These are phyloP conservation scores for Russula emetica DNA, from an alignment of 768 basidiomycete genomes.

Conservation along the genomic window DNA sequence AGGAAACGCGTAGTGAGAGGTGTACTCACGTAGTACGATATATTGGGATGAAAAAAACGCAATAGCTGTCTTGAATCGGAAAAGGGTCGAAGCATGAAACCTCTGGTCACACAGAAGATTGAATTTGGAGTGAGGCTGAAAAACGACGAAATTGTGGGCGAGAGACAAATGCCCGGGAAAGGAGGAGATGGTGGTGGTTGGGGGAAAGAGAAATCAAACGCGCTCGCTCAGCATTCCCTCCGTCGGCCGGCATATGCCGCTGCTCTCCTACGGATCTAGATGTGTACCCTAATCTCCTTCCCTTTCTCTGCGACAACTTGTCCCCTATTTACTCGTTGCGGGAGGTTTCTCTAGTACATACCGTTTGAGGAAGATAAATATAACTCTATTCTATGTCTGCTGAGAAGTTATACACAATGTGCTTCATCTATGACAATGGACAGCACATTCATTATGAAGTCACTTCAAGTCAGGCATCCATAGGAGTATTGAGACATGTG, in stretches of 20 bases:
- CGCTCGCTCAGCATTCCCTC: background rate
- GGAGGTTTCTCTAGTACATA: no score
- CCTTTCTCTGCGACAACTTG: no score
- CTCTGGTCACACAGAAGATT: slow-evolving; percentile 61
- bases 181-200: slow-evolving; percentile 7
- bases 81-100: slow-evolving; percentile 94
- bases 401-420: no score
- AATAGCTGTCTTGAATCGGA: slow-evolving; percentile 66
- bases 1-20: slow-evolving; percentile 37
- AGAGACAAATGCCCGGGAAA: slow-evolving; percentile 19
- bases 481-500: no score
- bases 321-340: no score
- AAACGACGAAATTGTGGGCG: slow-evolving; percentile 64
- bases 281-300: no score
- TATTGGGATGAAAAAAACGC: slow-evolving; percentile 33
- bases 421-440: no score
- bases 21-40: slow-evolving; percentile 40
- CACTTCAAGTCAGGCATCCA: no score
- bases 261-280: slow-evolving; percentile 9
- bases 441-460: no score
- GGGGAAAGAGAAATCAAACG: background rate
- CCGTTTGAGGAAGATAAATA: no score
- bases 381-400: no score
- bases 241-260: slow-evolving; percentile 1
- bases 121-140: slow-evolving; percentile 39